Evolutionary conservation across 2,329 filamentous ascomycete species (phyloP).

Genomic region (Claviceps sp.): DNA sequence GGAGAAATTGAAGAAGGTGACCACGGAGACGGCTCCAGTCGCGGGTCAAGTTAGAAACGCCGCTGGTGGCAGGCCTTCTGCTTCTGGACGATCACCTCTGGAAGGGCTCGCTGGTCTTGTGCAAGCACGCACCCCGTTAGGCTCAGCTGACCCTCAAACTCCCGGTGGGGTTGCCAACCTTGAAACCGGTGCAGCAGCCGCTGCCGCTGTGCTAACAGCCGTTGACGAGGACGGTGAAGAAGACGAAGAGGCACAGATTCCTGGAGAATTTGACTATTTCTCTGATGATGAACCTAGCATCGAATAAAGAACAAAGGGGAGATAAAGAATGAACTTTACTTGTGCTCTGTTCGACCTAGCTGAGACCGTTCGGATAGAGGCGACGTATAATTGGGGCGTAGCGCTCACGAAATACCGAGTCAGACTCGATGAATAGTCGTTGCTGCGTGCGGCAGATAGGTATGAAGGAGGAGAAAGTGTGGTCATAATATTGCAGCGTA

Average conservation of each 20-base stretch:
- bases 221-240: conserved; percentile 74
- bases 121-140: conserved; percentile 22
- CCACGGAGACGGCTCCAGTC: conserved; percentile 47
- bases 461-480: too few species aligned
- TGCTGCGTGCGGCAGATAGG: too few species aligned
- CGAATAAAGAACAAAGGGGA: conserved; percentile 11
- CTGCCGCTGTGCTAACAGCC: conserved; percentile 69
- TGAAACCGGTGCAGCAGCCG: conserved; percentile 48
- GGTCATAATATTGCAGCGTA: too few species aligned
- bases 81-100: conserved; percentile 17
- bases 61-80: conserved; percentile 19
- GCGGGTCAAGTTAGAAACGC: conserved; percentile 24
- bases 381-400: too few species aligned
- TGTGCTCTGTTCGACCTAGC: too few species aligned
- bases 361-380: too few species aligned
- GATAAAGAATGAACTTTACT: neutral
- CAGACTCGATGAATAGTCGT: too few species aligned
- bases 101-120: conserved; percentile 21
- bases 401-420: too few species aligned
- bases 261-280: conserved; percentile 66
- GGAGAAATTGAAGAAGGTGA: conserved; percentile 78
- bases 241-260: conserved; percentile 57
- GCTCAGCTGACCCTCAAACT: conserved; percentile 15
- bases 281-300: conserved; percentile 45
- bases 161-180: conserved; percentile 30